Conservation (phyloP, 2,329 filamentous ascomycete species). For the Teratosphaeria epicoccoides region DNA sequence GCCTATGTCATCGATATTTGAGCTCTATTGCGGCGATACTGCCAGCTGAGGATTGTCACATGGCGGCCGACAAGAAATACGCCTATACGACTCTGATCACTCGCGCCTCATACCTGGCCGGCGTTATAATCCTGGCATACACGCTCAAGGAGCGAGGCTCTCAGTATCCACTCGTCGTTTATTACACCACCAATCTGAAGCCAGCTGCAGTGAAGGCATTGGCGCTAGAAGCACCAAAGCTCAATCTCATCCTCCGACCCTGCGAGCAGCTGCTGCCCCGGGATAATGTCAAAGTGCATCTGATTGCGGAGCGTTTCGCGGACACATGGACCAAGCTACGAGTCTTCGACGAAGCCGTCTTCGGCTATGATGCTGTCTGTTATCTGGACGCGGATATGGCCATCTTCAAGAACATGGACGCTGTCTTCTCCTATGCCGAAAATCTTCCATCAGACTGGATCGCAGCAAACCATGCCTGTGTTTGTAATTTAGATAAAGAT, state of each 20-base stretch:
- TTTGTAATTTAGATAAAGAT: conserved; percentile 43
- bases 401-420: conserved; percentile 34
- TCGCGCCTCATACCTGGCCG: conserved; percentile 41
- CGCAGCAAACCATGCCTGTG: conserved; percentile 41
- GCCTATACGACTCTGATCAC: conserved; percentile 44
- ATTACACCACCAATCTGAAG: conserved; percentile 37
- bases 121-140: conserved; percentile 41
- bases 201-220: conserved; percentile 33
- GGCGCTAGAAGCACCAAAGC: conserved; percentile 30
- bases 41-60: background rate
- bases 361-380: conserved; percentile 31
- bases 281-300: conserved; percentile 7
- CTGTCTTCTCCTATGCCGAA: conserved; percentile 31
- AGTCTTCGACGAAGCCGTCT: conserved; percentile 33
- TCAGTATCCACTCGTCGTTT: conserved; percentile 39
- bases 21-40: too few relatives aligned
- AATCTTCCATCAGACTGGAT: conserved; percentile 35
- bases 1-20: background rate
- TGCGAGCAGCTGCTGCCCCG: conserved; percentile 31
- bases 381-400: conserved; percentile 46
- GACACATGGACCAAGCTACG: conserved; percentile 47
- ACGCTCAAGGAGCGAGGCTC: conserved; percentile 38
- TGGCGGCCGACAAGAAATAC: conserved; percentile 9
- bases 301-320: conserved; percentile 41
- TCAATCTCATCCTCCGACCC: conserved; percentile 31